Evolutionary conservation across 768 basidiomycete genomes (phyloP), one percentile per base, ranked within the genome.

Genomic region (Cystofilobasidium capitatum): DNA sequence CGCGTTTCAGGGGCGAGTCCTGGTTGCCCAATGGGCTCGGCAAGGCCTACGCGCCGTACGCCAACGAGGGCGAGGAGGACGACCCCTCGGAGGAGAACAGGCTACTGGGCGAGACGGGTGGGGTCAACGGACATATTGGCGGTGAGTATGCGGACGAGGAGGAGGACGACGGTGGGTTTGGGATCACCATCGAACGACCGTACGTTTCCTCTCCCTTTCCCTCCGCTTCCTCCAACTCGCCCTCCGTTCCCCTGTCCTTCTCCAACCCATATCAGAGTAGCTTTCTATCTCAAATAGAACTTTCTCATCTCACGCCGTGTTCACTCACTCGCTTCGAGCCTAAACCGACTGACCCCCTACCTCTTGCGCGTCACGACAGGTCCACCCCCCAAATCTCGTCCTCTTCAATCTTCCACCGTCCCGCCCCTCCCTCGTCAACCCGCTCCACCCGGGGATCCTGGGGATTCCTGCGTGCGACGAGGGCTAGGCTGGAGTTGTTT

Each of bases 111-210:
- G 81, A 79, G 33, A 35, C 29, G 9, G 57, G 24, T 26, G 51
- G 31, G 22, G 29, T 44, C 33, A 82, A 81, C 3, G 86, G 87
- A 74, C 88, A 86, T 16, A 84, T 79, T 69, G 82, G 83, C 36
- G 77, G 74, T 0, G 81, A 79, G 64, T 78, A 72, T 13, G 73
- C 70, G 40, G 80, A 81, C 74, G 77, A 33, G 54, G 61, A 47
- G 40, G 62, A 64, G 16, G 37, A 45, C n/a, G 39, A 58, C 17
- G 51, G 45, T 33, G 47, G 7, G 39, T 37, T 70, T 20, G 65
- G 64, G 29, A 65, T 62, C 61, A 24, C 40, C 29, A 62, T 51
- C 42, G 65, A 62, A 29, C 44, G 65, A 22, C 64, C 64, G 64
- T 70, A 44, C 59, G 64, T 42, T 20, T 55, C 33, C 35, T 9